phyloP scores from a whole-genome alignment of 768 basidiomycete genomes.

The Scleroderma bovista region DNA sequence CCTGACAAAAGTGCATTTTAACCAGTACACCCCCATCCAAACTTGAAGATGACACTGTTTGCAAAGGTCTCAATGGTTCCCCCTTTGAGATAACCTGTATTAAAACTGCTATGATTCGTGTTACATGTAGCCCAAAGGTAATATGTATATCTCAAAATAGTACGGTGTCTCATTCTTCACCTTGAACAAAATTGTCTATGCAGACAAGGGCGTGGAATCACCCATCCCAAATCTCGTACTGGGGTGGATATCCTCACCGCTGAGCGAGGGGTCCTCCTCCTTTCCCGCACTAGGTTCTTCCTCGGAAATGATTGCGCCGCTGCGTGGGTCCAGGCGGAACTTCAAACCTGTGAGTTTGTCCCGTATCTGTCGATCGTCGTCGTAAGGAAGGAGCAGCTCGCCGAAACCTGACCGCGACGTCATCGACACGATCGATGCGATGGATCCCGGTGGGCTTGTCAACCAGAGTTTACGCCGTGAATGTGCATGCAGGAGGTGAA shows the following conservation, averaged over 20 bases:
- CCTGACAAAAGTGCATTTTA: too few species aligned
- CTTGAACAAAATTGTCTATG: background rate
- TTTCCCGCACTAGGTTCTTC: conserved; percentile 26
- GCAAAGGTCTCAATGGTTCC: too few species aligned
- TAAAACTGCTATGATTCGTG: too few species aligned
- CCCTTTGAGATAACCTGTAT: too few species aligned
- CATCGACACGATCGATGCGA: conserved; percentile 50
- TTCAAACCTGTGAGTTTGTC: conserved; percentile 44
- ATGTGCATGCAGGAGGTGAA: conserved; percentile 44
- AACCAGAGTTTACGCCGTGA: conserved; percentile 46
- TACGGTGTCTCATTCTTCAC: conserved; percentile 2
- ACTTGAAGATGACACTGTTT: too few species aligned
- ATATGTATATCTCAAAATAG: too few species aligned
- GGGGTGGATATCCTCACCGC: background rate
- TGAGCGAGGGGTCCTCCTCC: conserved; percentile 16
- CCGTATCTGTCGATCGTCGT: conserved; percentile 40
- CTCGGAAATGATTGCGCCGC: conserved; percentile 59
- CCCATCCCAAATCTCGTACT: too few species aligned
- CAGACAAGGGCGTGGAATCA: too few species aligned
- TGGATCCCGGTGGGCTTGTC: conserved; percentile 52
- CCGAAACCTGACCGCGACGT: conserved; percentile 61
- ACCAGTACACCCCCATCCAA: too few species aligned
- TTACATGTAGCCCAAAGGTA: too few species aligned
- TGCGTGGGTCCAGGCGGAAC: conserved; percentile 52
- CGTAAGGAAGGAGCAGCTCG: conserved; percentile 54